Evolutionary conservation across 2,329 filamentous ascomycete genomes (phyloP), one percentile per base, ranked within the genome.

Genomic region (Aspergillus hortae): DNA sequence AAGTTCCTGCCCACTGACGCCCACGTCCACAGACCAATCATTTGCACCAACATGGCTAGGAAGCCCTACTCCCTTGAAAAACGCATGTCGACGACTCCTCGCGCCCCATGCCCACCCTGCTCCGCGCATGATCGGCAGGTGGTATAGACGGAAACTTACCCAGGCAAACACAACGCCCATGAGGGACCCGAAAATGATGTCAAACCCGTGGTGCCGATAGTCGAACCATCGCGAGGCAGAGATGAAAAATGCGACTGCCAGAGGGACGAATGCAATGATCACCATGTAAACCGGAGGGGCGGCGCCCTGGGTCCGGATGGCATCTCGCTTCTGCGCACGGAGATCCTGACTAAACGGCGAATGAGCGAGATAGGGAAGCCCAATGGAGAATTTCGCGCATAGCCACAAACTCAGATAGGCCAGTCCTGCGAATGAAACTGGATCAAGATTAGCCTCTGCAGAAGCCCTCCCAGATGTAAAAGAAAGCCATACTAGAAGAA

Each of bases 21-120:
- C 11, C 6, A 23, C 25, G 17, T 46, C 49, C 7, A 43, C 40
- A 10, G 63, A 56, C 64, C 65, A 69, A 15, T 60, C 61, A 43
- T 69, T 65, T 1, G 52, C 62, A 2, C 61, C 61, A 12, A 67
- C 54, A 23, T 68, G 63, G 51, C 65, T 67, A 3, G 68, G 65
- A 32, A 64, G 58, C 2, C 68, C 69, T 19, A 72, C 51, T 0
- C 62, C 64, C 4, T 64, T 66, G 51, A 67, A 63, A 44, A 92
- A 96, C 0, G 90, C 89, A 55, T 89, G 80, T 49, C 86, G 80
- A 41, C 78, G 76, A 62, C 82, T 88, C 46, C 92, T 80, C 0
- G 90, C 86, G 2, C 88, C 90, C 92, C 91, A 96, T 0, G 89
- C 85, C 90, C 91, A 96, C 12, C 92, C 92, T 1, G 87, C 88